Conservation (phyloP, 2,329 filamentous ascomycete species). For the Ilyonectria destructans region DNA sequence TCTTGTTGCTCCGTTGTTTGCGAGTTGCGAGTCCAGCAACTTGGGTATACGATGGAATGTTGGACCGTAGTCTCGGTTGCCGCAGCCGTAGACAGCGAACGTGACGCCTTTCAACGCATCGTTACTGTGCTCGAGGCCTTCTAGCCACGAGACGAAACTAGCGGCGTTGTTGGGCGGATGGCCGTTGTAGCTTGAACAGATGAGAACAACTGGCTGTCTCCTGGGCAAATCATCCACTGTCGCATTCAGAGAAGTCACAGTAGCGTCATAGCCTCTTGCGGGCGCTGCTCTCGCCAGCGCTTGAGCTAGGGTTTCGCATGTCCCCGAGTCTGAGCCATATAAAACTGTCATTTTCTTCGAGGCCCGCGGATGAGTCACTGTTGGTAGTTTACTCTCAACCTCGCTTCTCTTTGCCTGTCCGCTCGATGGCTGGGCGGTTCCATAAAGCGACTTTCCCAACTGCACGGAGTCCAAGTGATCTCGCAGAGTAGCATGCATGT, state of each 20-base stretch:
- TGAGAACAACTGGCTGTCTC: slow-evolving; percentile 72
- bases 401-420: not conserved
- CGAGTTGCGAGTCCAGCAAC: slow-evolving; percentile 67
- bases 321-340: slow-evolving; percentile 80
- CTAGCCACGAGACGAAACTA: slow-evolving; percentile 77
- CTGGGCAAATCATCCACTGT: slow-evolving; percentile 69
- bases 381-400: not conserved
- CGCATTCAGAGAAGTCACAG: slow-evolving; percentile 71
- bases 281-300: slow-evolving; percentile 70
- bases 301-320: slow-evolving; percentile 77
- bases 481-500: slow-evolving; percentile 70
- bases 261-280: slow-evolving; percentile 69
- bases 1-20: slow-evolving; percentile 44
- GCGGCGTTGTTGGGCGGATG: slow-evolving; percentile 79
- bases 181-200: slow-evolving; percentile 80
- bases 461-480: slow-evolving; percentile 57
- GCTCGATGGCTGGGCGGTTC: slow-evolving; percentile 33
- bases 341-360: slow-evolving; percentile 69
- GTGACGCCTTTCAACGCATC: slow-evolving; percentile 65
- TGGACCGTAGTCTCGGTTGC: slow-evolving; percentile 66
- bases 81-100: slow-evolving; percentile 80
- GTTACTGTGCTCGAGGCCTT: slow-evolving; percentile 62
- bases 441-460: slow-evolving; percentile 54
- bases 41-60: slow-evolving; percentile 78
- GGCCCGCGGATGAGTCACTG: not conserved